Evolutionary conservation across 106 monocot species (phyloP), one percentile per base, ranked within the genome.

Genomic region (Amphibolis antarctica): DNA sequence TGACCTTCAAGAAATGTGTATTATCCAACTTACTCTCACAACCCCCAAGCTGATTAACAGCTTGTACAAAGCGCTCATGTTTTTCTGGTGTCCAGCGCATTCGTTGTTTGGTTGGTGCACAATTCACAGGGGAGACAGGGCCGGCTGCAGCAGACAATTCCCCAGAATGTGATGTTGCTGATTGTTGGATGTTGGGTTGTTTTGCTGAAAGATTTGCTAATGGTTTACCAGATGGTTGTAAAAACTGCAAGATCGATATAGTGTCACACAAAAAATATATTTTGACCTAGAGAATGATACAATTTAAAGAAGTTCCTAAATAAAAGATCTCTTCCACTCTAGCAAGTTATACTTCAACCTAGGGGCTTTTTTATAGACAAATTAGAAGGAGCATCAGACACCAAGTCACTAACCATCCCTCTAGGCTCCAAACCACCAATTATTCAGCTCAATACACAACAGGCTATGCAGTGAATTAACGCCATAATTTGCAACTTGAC

Each of bases 81-180:
- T 86, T 86, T 53, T 91, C 91, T 19, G 77, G 91, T 19, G 86
- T 91, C 91, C 91, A 91, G 26, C 91, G 73, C 91, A 86, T 86
- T 10, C 91, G 77, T 56, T 69, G 76, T 67, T 72, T 86, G 29
- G 71, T 27, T 53, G 80, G 63, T 31, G 67, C 44, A 46, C 63
- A 26, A 81, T 68, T 83, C 14, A 72, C 61, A 70, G 77, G 28
- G 13, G 91, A 63, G 18, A 75, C 68, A 13, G 78, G 56, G 59
- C 53, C 74, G 47, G 62, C 44, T 23, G 44, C 44, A 25, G 67
- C 48, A 54, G 46, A 74, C 44, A 69, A 30, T 14, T 80, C 79
- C 30, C 60, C 73, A 49, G 78, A 73, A 59, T 77, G 67, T 64
- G 80, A 82, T 53, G 84, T 65, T 54, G 66, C 54, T 24, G 75